Evolutionary conservation across 257 asterid genomes (phyloP).

Genomic region (Nicotiana paniculata): DNA sequence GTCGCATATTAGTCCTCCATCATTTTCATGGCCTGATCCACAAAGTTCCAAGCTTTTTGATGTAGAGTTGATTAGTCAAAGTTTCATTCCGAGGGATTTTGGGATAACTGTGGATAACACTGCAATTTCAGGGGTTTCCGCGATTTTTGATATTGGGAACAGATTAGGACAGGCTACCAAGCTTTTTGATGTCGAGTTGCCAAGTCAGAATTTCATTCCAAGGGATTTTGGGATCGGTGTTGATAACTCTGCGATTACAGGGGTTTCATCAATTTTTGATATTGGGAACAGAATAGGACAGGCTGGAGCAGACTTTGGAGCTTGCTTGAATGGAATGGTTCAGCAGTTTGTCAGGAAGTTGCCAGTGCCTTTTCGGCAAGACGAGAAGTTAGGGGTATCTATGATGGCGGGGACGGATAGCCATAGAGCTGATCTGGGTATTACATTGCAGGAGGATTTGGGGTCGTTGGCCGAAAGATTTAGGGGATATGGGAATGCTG

Average conservation of each 20-base stretch:
- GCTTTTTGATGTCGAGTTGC: constrained; percentile 71
- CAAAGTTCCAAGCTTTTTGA: constrained; percentile 62
- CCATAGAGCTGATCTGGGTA: constrained; percentile 39
- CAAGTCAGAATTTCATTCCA: constrained; percentile 49
- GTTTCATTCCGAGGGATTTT: constrained; percentile 52
- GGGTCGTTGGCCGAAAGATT: constrained; percentile 71
- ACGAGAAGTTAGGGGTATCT: constrained; percentile 40
- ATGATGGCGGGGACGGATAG: constrained; percentile 29
- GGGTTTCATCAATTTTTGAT: constrained; percentile 75
- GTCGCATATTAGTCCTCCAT: constrained; percentile 68
- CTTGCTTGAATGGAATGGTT: constrained; percentile 66
- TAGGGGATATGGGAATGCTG: constrained; percentile 56
- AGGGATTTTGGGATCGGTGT: constrained; percentile 58
- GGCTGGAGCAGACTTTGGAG: constrained; percentile 85
- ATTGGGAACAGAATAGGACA: constrained; percentile 89
- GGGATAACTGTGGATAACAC: constrained; percentile 58
- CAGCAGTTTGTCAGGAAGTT: constrained; percentile 64
- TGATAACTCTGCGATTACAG: constrained; percentile 50
- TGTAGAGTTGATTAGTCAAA: constrained; percentile 58
- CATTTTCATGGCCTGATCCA: constrained; percentile 75
- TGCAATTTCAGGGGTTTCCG: constrained; percentile 61
- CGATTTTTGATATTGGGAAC: constrained; percentile 45
- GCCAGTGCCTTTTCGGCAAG: constrained; percentile 71
- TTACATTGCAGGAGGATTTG: constrained; percentile 69
- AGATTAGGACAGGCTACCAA: constrained; percentile 21